A percentile compares a stretch with the other conserved stretches of the same genome.
Evolutionary conservation across 257 asterid species (phyloP).

Genomic region (Gardenia jasminoides): DNA sequence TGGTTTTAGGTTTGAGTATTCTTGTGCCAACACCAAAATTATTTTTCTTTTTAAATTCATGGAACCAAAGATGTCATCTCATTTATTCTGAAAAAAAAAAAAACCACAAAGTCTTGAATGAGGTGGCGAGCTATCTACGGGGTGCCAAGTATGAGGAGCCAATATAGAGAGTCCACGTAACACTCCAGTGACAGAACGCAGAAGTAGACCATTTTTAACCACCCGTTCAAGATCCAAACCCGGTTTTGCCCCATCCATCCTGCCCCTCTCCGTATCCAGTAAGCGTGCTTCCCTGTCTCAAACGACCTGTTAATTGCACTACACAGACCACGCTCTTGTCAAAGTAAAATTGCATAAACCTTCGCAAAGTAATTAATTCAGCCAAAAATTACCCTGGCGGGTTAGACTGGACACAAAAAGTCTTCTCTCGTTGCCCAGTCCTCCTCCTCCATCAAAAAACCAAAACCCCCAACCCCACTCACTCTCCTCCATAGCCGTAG

Average conservation of each 20-base stretch:
- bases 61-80: no score
- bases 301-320: background rate
- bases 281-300: background rate
- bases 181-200: background rate
- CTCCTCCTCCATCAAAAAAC: background rate
- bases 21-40: no score
- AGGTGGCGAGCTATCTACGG: background rate
- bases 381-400: background rate
- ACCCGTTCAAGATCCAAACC: no score
- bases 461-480: background rate
- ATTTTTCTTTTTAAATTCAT: no score
- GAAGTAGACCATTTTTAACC: no score
- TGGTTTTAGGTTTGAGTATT: no score
- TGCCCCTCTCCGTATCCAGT: background rate
- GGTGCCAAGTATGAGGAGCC: conserved; percentile 15
- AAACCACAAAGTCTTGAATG: no score
- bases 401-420: background rate
- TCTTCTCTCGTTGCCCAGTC: background rate
- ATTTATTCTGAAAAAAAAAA: no score
- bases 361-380: background rate
- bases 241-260: background rate
- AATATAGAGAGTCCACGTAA: conserved; percentile 9
- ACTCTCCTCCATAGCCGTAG: background rate
- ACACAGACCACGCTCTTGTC: background rate
- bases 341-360: background rate